A percentile compares a stretch with the other conserved stretches of the same genome.
Conservation (phyloP, 2,329 filamentous ascomycete genomes). For the Verticillium dahliae region DNA sequence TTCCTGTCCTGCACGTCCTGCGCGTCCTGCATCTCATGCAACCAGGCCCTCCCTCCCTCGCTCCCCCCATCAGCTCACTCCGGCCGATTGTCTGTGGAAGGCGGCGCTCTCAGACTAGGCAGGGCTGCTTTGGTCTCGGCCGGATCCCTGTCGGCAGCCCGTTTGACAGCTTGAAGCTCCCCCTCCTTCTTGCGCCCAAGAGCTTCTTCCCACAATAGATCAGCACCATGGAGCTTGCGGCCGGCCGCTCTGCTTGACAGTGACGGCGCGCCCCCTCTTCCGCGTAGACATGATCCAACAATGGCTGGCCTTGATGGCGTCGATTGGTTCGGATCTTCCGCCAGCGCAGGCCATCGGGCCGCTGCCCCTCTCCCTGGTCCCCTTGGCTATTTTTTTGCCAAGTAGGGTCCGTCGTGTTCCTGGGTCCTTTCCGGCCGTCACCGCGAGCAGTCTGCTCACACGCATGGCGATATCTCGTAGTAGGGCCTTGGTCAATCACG, state of each 20-base stretch:
- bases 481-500: not conserved
- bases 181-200: too few species aligned
- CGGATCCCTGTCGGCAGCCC: too few species aligned
- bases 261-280: not conserved
- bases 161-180: too few species aligned
- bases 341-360: not conserved
- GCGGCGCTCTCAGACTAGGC: not conserved
- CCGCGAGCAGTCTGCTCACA: not conserved
- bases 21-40: not conserved
- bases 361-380: not conserved
- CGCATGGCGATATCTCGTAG: not conserved
- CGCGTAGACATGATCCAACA: not conserved
- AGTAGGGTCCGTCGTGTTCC: not conserved
- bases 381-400: not conserved
- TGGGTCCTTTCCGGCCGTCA: not conserved
- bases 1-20: not conserved
- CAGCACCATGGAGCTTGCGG: too few species aligned
- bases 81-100: not conserved
- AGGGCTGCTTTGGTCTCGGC: not conserved
- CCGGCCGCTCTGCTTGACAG: too few species aligned
- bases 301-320: not conserved
- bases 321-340: not conserved
- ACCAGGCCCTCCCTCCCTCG: not conserved
- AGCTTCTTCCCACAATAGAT: too few species aligned
- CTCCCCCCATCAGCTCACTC: not conserved